These are phyloP conservation scores for Pseudogymnoascus sp. DNA, from an alignment of 2,329 filamentous ascomycete species.

Conservation along the genomic window DNA sequence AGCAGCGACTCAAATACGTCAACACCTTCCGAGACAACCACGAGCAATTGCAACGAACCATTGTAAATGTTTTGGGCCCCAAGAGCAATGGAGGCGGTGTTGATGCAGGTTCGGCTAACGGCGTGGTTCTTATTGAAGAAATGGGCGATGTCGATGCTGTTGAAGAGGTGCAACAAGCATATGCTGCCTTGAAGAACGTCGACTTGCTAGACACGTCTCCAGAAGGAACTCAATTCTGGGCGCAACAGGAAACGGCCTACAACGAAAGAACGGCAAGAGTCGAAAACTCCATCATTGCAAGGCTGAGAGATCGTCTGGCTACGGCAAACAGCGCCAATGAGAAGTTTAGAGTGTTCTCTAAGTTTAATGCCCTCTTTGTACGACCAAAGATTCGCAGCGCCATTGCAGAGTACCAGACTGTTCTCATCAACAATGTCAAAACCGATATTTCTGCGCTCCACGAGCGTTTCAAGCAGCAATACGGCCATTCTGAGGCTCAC, in stretches of 20 bases:
- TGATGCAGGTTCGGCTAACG: constrained; percentile 47
- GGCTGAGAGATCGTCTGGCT: constrained; percentile 82
- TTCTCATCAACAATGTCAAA: constrained; percentile 96
- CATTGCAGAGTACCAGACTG: constrained; percentile 95
- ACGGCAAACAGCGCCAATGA: constrained; percentile 97
- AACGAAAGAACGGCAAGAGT: constrained; percentile 95
- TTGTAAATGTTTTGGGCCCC: constrained; percentile 89
- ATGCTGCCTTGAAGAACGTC: constrained; percentile 87
- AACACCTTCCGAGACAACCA: constrained; percentile 93
- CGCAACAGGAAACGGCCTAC: constrained; percentile 89
- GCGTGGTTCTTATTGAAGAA: constrained; percentile 73
- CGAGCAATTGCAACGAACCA: constrained; percentile 92
- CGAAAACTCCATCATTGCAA: constrained; percentile 97
- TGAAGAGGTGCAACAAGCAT: constrained; percentile 90
- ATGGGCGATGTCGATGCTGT: constrained; percentile 96
- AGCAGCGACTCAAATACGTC: constrained; percentile 88
- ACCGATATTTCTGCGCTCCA: constrained; percentile 88
- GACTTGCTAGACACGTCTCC: constrained; percentile 87
- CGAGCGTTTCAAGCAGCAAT: constrained; percentile 97
- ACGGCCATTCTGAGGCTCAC: constrained; percentile 94
- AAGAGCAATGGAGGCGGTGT: constrained; percentile 51
- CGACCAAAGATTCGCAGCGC: constrained; percentile 98
- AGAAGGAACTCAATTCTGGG: constrained; percentile 86
- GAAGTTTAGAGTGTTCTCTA: constrained; percentile 99
- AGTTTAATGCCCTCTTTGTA: constrained; percentile 98